Evolutionary conservation across 106 monocot genomes (phyloP).

Genomic region (Phalaenopsis aphrodite): DNA sequence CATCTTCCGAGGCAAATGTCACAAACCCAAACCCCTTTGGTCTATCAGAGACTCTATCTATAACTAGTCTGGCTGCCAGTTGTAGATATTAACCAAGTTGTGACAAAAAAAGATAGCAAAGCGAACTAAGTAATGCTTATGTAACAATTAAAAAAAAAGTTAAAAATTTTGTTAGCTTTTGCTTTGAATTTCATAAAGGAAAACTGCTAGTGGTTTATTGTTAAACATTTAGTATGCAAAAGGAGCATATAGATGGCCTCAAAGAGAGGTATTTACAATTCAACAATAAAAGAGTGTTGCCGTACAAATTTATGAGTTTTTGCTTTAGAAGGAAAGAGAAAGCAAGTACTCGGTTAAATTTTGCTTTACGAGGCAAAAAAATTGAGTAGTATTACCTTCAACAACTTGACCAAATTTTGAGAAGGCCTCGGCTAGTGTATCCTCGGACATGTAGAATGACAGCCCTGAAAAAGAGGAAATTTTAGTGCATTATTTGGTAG

Average conservation of each 20-base stretch:
- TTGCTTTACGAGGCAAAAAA: neutral
- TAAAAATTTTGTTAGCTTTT: too few species aligned
- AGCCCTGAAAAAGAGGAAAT: slow-evolving; percentile 36
- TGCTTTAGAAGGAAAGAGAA: too few species aligned
- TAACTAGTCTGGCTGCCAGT: slow-evolving; percentile 47
- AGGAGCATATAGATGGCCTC: too few species aligned
- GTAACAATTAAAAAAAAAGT: too few species aligned
- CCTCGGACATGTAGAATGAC: slow-evolving; percentile 76
- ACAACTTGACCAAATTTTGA: slow-evolving; percentile 78
- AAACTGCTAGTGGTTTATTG: too few species aligned
- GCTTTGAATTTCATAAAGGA: too few species aligned
- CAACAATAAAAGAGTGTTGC: too few species aligned
- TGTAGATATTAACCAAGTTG: neutral
- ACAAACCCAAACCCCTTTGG: slow-evolving; percentile 67
- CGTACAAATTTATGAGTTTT: too few species aligned
- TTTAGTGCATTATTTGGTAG: neutral
- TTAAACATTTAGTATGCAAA: too few species aligned
- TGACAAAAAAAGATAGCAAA: too few species aligned
- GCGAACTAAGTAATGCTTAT: too few species aligned
- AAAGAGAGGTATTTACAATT: too few species aligned
- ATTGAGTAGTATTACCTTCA: slow-evolving; percentile 38
- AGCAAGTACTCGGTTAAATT: neutral
- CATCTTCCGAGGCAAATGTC: slow-evolving; percentile 51
- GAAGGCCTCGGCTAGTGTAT: slow-evolving; percentile 64
- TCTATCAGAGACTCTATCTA: slow-evolving; percentile 45